Conservation (phyloP, 805 yeast species). For the Kuraishia floccosa region DNA sequence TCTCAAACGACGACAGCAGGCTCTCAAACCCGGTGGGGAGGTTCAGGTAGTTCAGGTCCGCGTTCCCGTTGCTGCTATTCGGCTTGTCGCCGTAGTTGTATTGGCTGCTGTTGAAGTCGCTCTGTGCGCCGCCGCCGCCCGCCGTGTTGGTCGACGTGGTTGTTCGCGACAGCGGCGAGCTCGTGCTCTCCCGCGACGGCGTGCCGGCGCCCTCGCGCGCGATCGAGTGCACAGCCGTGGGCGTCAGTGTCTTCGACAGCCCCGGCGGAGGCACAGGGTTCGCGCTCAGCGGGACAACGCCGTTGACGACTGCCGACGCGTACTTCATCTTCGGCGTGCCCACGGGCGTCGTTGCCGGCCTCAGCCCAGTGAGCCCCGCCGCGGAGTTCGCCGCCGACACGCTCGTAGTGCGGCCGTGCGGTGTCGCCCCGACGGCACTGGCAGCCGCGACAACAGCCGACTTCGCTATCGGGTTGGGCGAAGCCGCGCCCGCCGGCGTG, state of each 20-base stretch:
- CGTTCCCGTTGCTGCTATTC: neutral
- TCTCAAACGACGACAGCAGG: conserved; percentile 15
- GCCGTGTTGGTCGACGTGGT: neutral
- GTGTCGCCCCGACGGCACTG: neutral
- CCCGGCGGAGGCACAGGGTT: too few relatives aligned
- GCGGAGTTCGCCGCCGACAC: neutral
- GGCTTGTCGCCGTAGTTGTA: too few relatives aligned
- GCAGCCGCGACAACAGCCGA: neutral
- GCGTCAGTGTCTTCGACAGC: conserved; percentile 10
- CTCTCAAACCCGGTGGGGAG: conserved; percentile 4
- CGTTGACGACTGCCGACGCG: conserved; percentile 17
- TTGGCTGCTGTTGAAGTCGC: too few relatives aligned
- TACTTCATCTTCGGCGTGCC: conserved; percentile 28
- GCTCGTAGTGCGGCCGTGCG: too few relatives aligned
- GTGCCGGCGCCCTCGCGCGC: conserved; percentile 6
- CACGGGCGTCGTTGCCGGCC: conserved; percentile 15
- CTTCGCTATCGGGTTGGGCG: neutral
- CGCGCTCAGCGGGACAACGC: conserved; percentile 8
- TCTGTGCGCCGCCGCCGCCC: too few relatives aligned
- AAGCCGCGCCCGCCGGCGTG: neutral
- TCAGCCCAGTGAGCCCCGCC: conserved; percentile 4
- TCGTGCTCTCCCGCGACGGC: conserved; percentile 8
- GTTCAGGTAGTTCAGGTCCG: neutral
- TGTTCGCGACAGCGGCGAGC: conserved; percentile 6
- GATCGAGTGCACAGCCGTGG: conserved; percentile 7